A percentile compares a stretch with the other conserved stretches of the same genome.
These are phyloP conservation scores for Petunia hybrid DNA, from an alignment of 305 asterid species.

Conservation along the genomic window DNA sequence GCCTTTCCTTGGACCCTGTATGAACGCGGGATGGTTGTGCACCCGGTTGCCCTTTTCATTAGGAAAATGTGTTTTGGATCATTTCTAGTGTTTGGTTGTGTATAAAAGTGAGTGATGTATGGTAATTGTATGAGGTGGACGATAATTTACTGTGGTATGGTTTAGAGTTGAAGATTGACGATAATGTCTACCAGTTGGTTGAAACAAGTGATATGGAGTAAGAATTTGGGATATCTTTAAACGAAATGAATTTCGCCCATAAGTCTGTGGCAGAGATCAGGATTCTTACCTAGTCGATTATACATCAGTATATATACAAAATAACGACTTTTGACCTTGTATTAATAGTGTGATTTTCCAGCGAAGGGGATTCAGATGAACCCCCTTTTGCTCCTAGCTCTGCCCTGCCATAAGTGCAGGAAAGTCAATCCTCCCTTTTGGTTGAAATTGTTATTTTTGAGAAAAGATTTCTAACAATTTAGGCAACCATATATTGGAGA, in stretches of 20 bases:
- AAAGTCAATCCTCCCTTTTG: background rate
- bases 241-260: background rate
- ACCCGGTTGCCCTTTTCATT: background rate
- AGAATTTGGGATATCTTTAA: background rate
- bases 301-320: no score
- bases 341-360: no score
- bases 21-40: no score
- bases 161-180: background rate
- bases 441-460: background rate
- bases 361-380: no score
- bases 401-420: background rate
- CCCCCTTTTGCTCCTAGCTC: no score
- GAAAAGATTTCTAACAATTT: background rate
- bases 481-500: background rate
- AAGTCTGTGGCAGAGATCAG: no score
- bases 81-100: background rate
- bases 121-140: background rate
- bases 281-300: no score
- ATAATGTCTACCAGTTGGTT: background rate
- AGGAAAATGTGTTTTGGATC: background rate
- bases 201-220: conserved; percentile 17
- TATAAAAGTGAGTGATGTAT: background rate
- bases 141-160: background rate
- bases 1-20: no score
- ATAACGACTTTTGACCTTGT: no score